Evolutionary conservation across 345 rosid genomes (phyloP).

Genomic region (Sisymbrium irio): DNA sequence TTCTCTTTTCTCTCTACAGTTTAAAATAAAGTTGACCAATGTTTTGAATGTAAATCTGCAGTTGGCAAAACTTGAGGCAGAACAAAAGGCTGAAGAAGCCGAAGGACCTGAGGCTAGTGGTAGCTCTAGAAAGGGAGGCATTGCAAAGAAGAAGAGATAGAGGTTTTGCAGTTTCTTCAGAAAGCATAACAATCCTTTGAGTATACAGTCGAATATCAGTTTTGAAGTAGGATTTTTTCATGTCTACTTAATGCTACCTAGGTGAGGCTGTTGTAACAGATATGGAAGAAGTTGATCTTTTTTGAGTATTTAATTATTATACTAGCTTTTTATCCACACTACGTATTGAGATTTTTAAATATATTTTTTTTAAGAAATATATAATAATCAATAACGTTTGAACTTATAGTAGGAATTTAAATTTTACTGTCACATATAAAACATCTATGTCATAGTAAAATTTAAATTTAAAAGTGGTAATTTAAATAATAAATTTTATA

Average conservation of each 20-base stretch:
- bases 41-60: conserved; percentile 32
- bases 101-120: conserved; percentile 66
- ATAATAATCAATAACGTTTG: too few relatives aligned
- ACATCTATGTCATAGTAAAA: too few relatives aligned
- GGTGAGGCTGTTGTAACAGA: background rate
- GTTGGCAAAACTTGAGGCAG: conserved; percentile 82
- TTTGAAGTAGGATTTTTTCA: background rate
- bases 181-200: background rate
- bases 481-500: too few relatives aligned
- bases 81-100: conserved; percentile 94
- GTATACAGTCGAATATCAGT: background rate
- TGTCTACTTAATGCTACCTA: background rate
- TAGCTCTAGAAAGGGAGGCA: conserved; percentile 54
- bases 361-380: too few relatives aligned
- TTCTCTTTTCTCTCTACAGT: background rate
- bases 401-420: too few relatives aligned
- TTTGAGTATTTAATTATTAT: background rate
- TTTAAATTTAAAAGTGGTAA: too few relatives aligned
- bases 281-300: background rate
- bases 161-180: background rate
- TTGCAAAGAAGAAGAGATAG: conserved; percentile 53
- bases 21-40: background rate
- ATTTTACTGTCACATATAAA: too few relatives aligned
- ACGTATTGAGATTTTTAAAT: too few relatives aligned
- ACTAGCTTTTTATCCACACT: too few relatives aligned